These are phyloP conservation scores for Celoporthe dispersa DNA, from an alignment of 2,329 filamentous ascomycete species.

Conservation along the genomic window DNA sequence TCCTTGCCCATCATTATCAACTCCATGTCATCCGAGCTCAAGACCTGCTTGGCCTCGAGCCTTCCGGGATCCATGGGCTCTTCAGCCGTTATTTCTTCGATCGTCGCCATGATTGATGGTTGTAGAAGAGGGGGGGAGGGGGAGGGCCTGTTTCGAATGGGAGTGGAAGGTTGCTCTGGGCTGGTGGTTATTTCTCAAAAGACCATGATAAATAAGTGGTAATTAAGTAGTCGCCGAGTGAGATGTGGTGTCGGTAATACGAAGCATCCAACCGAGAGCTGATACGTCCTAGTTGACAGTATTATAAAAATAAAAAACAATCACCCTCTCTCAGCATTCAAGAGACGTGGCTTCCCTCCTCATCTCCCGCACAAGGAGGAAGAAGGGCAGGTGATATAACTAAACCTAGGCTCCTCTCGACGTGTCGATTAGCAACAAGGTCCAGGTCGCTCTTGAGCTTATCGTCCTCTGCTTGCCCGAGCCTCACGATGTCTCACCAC, in stretches of 20 bases:
- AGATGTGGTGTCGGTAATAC: not conserved
- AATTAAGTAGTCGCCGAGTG: not conserved
- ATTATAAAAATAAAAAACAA: not conserved
- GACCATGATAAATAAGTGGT: not conserved
- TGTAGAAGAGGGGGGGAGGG: too few relatives aligned
- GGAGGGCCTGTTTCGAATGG: not conserved
- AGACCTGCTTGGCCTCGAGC: slow-evolving; percentile 2
- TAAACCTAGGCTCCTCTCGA: not conserved
- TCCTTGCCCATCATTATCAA: slow-evolving; percentile 9
- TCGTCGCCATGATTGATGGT: not conserved
- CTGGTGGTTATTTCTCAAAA: not conserved
- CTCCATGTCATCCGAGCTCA: slow-evolving; percentile 8
- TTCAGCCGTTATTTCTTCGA: not conserved
- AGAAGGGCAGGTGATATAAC: not conserved
- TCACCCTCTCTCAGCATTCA: not conserved
- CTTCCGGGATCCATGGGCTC: not conserved
- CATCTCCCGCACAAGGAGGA: not conserved
- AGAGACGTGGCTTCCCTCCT: not conserved
- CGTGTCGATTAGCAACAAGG: not conserved
- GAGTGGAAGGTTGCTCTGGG: not conserved
- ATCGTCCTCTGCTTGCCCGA: not conserved
- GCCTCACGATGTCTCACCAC: not conserved
- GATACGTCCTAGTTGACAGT: not conserved
- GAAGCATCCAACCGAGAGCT: not conserved
- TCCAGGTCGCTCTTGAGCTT: not conserved